phyloP scores from a whole-genome alignment of 257 asterid species.

The Lantana camara region DNA sequence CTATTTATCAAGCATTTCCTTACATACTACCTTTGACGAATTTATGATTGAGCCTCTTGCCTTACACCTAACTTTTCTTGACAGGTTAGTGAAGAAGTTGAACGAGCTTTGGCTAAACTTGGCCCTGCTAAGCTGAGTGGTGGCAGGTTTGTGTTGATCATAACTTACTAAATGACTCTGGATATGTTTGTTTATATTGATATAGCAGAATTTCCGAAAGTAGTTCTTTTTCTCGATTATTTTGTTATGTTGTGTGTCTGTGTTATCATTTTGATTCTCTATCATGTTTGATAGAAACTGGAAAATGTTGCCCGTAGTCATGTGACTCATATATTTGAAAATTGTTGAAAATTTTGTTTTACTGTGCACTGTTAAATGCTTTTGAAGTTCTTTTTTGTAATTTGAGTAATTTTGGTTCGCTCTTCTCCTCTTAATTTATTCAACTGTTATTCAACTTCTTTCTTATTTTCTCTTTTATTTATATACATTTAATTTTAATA shows the following conservation, averaged over 20 bases:
- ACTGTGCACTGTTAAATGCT: neutral
- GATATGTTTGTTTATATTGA: neutral
- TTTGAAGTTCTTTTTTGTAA: neutral
- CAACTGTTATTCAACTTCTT: too few relatives aligned
- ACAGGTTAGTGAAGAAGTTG: conserved; percentile 99
- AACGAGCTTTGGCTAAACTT: conserved; percentile 93
- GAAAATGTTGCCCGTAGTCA: neutral
- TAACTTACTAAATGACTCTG: neutral
- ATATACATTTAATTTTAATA: too few relatives aligned
- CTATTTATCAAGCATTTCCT: too few relatives aligned
- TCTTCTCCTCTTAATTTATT: too few relatives aligned
- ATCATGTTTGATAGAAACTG: conserved; percentile 2
- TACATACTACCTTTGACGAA: too few relatives aligned
- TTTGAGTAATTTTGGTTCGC: too few relatives aligned
- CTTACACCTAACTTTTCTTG: too few relatives aligned
- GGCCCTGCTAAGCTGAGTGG: conserved; percentile 85
- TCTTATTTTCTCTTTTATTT: too few relatives aligned
- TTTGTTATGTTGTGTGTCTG: neutral
- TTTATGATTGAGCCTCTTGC: too few relatives aligned
- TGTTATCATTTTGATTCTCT: neutral
- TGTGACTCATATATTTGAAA: neutral
- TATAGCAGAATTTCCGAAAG: neutral
- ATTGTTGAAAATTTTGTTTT: neutral
- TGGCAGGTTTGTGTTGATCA: conserved; percentile 47
- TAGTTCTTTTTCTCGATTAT: conserved; percentile 17